Evolutionary conservation across 352 stramenopile genomes (phyloP).

Genomic region (Pythium volutum): DNA sequence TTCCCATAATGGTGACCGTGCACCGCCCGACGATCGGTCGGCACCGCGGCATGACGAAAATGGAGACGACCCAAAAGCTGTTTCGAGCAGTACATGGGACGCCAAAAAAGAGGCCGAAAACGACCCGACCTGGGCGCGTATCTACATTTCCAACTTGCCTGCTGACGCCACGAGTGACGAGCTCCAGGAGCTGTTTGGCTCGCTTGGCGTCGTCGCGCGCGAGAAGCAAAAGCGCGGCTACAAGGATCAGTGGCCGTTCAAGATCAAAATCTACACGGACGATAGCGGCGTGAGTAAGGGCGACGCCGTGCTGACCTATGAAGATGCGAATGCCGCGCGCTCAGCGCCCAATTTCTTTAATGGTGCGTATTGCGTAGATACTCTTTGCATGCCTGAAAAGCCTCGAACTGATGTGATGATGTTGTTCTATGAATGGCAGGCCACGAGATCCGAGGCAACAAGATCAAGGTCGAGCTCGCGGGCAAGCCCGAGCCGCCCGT

Average conservation of each 20-base stretch:
- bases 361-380: conserved; percentile 41
- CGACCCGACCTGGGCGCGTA: conserved; percentile 77
- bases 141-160: conserved; percentile 87
- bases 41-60: conserved; percentile 3
- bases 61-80: conserved; percentile 7
- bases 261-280: conserved; percentile 89
- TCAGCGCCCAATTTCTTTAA: conserved; percentile 85
- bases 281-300: conserved; percentile 67
- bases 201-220: conserved; percentile 72
- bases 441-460: conserved; percentile 70
- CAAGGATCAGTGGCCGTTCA: conserved; percentile 89
- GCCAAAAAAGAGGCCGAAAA: conserved; percentile 71
- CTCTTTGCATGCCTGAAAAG: too few species aligned
- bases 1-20: conserved; percentile 25
- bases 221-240: conserved; percentile 88
- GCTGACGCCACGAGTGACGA: conserved; percentile 73
- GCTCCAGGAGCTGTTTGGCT: conserved; percentile 83
- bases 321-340: conserved; percentile 80
- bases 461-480: conserved; percentile 83
- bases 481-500: conserved; percentile 78
- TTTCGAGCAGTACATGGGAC: conserved; percentile 53
- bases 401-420: too few species aligned
- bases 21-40: conserved; percentile 8
- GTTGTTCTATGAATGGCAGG: conserved; percentile 34
- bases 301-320: conserved; percentile 82